A percentile compares a stretch with the other conserved stretches of the same genome.
These are phyloP conservation scores for Aurifilum marmelostoma DNA, from an alignment of 2,329 filamentous ascomycete species.

Conservation along the genomic window DNA sequence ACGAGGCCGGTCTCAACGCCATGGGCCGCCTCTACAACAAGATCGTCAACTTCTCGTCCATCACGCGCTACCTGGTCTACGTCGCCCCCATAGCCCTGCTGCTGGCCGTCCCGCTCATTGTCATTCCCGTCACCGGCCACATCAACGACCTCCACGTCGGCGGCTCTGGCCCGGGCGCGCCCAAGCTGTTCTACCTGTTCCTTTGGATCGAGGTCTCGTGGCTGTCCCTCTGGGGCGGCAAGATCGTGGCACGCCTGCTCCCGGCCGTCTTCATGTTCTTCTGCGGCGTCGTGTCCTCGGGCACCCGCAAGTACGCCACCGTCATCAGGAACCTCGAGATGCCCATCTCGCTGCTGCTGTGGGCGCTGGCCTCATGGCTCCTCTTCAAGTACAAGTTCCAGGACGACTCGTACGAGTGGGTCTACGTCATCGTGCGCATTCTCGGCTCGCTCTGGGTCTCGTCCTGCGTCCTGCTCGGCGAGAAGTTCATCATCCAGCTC, in stretches of 20 bases:
- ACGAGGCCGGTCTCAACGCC: conserved; percentile 62
- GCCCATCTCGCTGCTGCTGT: conserved; percentile 69
- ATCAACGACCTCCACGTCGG: conserved; percentile 45
- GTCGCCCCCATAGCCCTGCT: conserved; percentile 65
- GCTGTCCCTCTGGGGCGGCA: conserved; percentile 69
- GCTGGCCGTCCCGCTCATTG: conserved; percentile 64
- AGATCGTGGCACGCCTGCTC: conserved; percentile 63
- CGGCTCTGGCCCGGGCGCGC: conserved; percentile 33
- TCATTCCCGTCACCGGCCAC: conserved; percentile 52
- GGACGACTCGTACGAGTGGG: conserved; percentile 52
- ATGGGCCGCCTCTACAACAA: conserved; percentile 69
- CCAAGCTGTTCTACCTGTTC: conserved; percentile 62
- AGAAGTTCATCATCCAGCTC: conserved; percentile 78
- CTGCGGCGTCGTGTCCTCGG: conserved; percentile 69
- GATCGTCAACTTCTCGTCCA: conserved; percentile 64
- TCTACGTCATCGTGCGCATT: conserved; percentile 63
- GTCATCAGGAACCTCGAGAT: conserved; percentile 68
- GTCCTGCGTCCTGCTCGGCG: conserved; percentile 71
- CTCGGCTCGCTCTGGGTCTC: conserved; percentile 70
- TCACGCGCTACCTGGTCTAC: conserved; percentile 70
- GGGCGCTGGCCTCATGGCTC: conserved; percentile 65
- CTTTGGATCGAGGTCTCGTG: conserved; percentile 72
- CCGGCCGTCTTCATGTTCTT: conserved; percentile 70
- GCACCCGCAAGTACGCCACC: conserved; percentile 70
- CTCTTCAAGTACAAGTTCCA: conserved; percentile 62